Conservation (phyloP, 2,329 filamentous ascomycete species). For the Fusarium sp. region DNA sequence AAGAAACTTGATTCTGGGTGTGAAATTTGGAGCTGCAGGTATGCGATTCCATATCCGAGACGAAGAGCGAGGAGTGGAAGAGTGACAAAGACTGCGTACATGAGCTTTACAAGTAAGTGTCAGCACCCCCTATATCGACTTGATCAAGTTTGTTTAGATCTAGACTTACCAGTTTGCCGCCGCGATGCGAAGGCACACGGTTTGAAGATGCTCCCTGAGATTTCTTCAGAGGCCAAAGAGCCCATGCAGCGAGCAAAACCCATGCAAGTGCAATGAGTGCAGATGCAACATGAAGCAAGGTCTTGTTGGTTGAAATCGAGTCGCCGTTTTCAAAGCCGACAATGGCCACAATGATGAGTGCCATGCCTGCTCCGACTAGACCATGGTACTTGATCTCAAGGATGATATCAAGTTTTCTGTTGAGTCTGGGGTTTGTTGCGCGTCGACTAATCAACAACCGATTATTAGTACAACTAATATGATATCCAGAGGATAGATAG, state of each 20-base stretch:
- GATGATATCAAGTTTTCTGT: constrained; percentile 16
- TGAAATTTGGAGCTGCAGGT: constrained; percentile 14
- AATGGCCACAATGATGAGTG: constrained; percentile 13
- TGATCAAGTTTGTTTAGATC: too few species aligned
- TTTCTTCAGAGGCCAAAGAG: constrained; percentile 19
- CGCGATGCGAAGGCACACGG: not conserved
- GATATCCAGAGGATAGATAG: too few species aligned
- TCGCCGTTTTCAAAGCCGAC: not conserved
- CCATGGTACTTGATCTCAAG: constrained; percentile 23
- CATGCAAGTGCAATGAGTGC: constrained; percentile 20
- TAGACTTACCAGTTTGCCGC: constrained; percentile 11
- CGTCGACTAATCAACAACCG: constrained; percentile 1
- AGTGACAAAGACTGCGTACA: constrained; percentile 14
- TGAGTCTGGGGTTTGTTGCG: constrained; percentile 15
- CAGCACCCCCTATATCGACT: too few species aligned
- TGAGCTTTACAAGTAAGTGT: constrained; percentile 2
- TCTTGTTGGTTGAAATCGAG: constrained; percentile 7
- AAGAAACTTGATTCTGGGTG: constrained; percentile 12
- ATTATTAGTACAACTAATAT: not conserved
- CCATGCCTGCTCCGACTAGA: constrained; percentile 12
- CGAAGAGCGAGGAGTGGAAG: constrained; percentile 18
- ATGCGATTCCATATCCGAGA: constrained; percentile 16
- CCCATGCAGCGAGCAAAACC: constrained; percentile 4
- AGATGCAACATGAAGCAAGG: constrained; percentile 9
- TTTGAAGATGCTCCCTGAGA: not conserved